phyloP scores from a whole-genome alignment of 495 filamentous ascomycete genomes.

The Aspergillus bridgeri region DNA sequence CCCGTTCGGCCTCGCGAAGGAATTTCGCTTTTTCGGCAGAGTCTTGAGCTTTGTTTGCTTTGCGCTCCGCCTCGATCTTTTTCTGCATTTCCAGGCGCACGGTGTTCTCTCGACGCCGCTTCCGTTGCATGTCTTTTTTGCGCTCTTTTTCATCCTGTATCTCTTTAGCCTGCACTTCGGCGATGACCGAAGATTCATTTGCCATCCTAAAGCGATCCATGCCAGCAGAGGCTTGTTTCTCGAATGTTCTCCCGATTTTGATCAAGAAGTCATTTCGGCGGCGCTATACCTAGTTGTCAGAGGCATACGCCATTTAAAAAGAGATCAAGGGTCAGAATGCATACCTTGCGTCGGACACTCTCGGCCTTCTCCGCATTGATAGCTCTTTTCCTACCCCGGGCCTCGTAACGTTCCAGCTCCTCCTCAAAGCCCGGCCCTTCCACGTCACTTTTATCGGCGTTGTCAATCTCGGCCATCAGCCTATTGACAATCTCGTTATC shows the following conservation, averaged over 20 bases:
- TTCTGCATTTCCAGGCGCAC: conserved; percentile 82
- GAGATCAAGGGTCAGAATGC: conserved; percentile 18
- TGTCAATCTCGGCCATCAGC: conserved; percentile 64
- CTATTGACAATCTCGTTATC: conserved; percentile 66
- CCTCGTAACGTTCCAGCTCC: conserved; percentile 51
- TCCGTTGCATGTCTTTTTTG: conserved; percentile 99
- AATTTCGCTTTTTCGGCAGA: conserved; percentile 73
- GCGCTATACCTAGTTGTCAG: conserved; percentile 37
- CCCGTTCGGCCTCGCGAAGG: conserved; percentile 74
- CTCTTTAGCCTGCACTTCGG: conserved; percentile 84
- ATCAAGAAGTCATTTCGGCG: conserved; percentile 50
- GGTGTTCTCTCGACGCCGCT: conserved; percentile 93
- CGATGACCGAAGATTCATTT: conserved; percentile 66
- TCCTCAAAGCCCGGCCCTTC: conserved; percentile 61
- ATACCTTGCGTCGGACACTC: conserved; percentile 54
- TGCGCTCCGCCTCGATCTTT: conserved; percentile 73
- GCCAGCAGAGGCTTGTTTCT: conserved; percentile 49
- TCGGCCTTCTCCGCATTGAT: conserved; percentile 57
- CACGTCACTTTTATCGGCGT: conserved; percentile 60
- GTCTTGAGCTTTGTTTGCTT: conserved; percentile 70
- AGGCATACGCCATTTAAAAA: background rate
- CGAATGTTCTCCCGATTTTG: conserved; percentile 50
- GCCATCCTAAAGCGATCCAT: conserved; percentile 51
- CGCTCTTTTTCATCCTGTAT: conserved; percentile 95
- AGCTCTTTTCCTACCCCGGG: conserved; percentile 57